Base-by-base conservation (phyloP, 2,329 filamentous ascomycete species). In the Zymoseptoria passerinii region DNA sequence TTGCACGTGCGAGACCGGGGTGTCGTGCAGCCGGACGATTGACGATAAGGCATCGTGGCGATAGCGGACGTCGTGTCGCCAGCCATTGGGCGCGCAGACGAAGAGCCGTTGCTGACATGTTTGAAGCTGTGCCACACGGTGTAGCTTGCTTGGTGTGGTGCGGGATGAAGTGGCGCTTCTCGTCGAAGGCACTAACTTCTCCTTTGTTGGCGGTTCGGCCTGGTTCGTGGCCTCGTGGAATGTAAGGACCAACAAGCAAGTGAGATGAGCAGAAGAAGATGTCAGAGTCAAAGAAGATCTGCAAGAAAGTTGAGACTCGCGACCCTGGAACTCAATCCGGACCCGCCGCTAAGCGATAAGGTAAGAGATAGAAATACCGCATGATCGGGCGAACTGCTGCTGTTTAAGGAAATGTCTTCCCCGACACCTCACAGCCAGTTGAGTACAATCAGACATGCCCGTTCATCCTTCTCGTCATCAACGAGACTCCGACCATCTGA, bases 31-130 rank as follows among this genome's bases (percentile, higher is more conserved):
- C 48, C 35, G 60, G 59, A 18, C 61, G 62, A 27, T 57, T 64
- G 35, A 68, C 54, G 10, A 65, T 52, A 10, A 68, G 55, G 55
- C 70, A 71, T 48, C 61, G 62, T 4, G 64, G 53, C 2, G 70
- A 72, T 27, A 72, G 65, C 20, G 69, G 69, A 23, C 62, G 59
- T 20, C 67, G 64, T 9, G 68, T 71, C 7, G 67, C 63, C 13
- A 71, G 67, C 69, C 70, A 72, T 60, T 70, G 68, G 51, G 68
- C 66, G 51, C 70, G 67, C 55, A 72, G 63, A 52, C 70, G 67
- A 52, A 70, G 55, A 28, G 65, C 70, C 18, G 65, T 59, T 9
- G 63, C 59, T 6, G 63, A 65, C 67, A 70, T 68, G 56, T 50
- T 19, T 54, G 52, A 28, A 56, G 44, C 35, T 40, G 48, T 56